Evolutionary conservation across 2,329 filamentous ascomycete genomes (phyloP).

Genomic region (Monilinia vaccinii-corymbosi): DNA sequence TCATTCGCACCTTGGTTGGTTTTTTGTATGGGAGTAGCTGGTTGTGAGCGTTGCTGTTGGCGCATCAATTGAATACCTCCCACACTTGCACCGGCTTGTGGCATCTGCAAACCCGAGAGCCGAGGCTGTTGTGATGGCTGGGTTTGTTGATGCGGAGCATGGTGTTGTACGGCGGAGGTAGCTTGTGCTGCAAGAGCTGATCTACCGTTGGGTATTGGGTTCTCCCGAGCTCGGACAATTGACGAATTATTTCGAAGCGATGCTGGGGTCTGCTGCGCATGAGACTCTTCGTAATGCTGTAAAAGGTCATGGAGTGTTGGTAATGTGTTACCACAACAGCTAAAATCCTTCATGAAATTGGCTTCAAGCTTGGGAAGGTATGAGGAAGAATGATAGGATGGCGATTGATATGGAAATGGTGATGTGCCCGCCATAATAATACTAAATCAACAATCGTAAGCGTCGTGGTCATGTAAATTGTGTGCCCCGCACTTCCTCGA

Average conservation of each 20-base stretch:
- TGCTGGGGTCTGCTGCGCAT: conserved; percentile 59
- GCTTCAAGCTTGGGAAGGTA: conserved; percentile 95
- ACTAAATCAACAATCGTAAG: conserved; percentile 39
- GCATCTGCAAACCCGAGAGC: conserved; percentile 24
- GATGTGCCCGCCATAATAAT: conserved; percentile 95
- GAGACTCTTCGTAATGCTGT: conserved; percentile 92
- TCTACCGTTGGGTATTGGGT: conserved; percentile 39
- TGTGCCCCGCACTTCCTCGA: background rate
- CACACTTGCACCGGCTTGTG: conserved; percentile 23
- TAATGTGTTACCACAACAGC: conserved; percentile 83
- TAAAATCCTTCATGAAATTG: conserved; percentile 96
- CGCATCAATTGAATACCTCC: conserved; percentile 30
- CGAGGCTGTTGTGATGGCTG: conserved; percentile 19
- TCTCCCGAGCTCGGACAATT: conserved; percentile 35
- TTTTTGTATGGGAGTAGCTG: conserved; percentile 26
- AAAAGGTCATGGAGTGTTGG: conserved; percentile 89
- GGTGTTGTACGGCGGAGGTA: conserved; percentile 37
- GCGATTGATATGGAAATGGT: conserved; percentile 83
- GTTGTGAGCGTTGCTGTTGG: conserved; percentile 29
- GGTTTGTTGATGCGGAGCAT: conserved; percentile 34
- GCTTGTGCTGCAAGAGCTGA: conserved; percentile 30
- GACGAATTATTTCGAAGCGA: conserved; percentile 34
- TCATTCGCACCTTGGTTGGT: conserved; percentile 31
- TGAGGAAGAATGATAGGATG: conserved; percentile 91
- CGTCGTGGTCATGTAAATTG: background rate